These are phyloP conservation scores for Kwoniella shandongensis DNA, from an alignment of 768 basidiomycete genomes.

Conservation along the genomic window DNA sequence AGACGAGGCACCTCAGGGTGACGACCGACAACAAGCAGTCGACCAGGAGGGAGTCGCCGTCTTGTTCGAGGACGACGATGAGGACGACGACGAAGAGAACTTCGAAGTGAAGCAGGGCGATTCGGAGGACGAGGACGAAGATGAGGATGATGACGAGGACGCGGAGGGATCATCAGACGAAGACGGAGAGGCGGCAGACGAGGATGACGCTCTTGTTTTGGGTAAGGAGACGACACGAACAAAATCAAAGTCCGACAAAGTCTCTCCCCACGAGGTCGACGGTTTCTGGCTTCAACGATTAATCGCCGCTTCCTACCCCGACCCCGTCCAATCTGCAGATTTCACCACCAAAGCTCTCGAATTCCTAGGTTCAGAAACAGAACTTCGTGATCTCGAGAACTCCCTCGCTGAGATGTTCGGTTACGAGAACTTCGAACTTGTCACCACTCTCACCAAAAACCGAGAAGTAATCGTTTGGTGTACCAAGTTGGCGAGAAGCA, in stretches of 20 bases:
- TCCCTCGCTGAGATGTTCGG: constrained; percentile 96
- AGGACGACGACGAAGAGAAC: constrained; percentile 77
- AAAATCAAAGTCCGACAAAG: constrained; percentile 66
- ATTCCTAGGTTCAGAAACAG: constrained; percentile 81
- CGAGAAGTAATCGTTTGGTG: constrained; percentile 97
- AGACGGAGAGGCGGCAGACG: constrained; percentile 57
- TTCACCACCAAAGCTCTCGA: constrained; percentile 81
- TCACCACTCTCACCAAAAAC: constrained; percentile 88
- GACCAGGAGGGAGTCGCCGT: constrained; percentile 99
- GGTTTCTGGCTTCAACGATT: constrained; percentile 99
- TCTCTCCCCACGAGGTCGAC: constrained; percentile 88
- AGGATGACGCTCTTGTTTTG: constrained; percentile 73
- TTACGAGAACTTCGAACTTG: constrained; percentile 76
- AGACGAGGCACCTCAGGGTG: constrained; percentile 68
- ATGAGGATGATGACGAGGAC: constrained; percentile 58
- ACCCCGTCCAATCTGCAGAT: constrained; percentile 89
- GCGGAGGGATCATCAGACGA: constrained; percentile 54
- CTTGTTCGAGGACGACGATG: constrained; percentile 96
- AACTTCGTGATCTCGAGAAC: constrained; percentile 89
- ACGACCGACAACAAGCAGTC: constrained; percentile 81
- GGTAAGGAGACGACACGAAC: constrained; percentile 61
- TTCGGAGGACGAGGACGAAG: constrained; percentile 71
- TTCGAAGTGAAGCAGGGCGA: constrained; percentile 78
- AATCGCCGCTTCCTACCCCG: constrained; percentile 83
- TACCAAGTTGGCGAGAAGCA: constrained; percentile 87